Conservation (phyloP, 345 rosid species). For the Physaria fendleri region DNA sequence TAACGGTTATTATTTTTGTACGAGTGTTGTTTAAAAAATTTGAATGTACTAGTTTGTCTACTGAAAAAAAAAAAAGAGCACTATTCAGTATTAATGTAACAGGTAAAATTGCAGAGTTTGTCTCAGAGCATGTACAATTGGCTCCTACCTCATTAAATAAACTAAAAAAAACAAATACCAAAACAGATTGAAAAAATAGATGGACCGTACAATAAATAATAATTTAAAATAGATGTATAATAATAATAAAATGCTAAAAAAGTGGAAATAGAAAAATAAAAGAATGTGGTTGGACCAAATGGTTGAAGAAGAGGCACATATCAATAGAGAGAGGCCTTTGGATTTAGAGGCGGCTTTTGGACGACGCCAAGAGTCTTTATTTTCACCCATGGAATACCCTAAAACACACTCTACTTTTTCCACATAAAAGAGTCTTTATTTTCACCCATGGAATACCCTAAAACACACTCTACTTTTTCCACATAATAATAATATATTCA, state of each 20-base stretch:
- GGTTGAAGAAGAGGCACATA: conserved; percentile 23
- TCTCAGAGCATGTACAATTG: background rate
- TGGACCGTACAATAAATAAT: conserved; percentile 3
- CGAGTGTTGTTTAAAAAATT: too few relatives aligned
- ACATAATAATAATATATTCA: background rate
- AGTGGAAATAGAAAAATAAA: conserved; percentile 14
- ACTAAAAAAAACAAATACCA: background rate
- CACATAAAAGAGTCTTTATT: too few relatives aligned
- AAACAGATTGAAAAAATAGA: background rate
- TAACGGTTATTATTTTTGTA: too few relatives aligned
- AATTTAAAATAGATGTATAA: background rate
- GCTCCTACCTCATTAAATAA: background rate
- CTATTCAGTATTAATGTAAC: too few relatives aligned
- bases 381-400: conserved; percentile 2
- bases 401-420: conserved; percentile 10
- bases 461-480: conserved; percentile 10
- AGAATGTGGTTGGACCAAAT: conserved; percentile 32
- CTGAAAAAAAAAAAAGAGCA: too few relatives aligned
- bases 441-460: conserved; percentile 1
- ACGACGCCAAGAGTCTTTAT: conserved; percentile 44
- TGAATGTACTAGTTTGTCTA: too few relatives aligned
- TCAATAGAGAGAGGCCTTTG: background rate
- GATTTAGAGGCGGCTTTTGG: conserved; percentile 51
- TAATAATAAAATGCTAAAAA: background rate
- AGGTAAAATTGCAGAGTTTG: background rate